phyloP scores from a whole-genome alignment of 805 yeast species.

The Saccharomyces jurei region DNA sequence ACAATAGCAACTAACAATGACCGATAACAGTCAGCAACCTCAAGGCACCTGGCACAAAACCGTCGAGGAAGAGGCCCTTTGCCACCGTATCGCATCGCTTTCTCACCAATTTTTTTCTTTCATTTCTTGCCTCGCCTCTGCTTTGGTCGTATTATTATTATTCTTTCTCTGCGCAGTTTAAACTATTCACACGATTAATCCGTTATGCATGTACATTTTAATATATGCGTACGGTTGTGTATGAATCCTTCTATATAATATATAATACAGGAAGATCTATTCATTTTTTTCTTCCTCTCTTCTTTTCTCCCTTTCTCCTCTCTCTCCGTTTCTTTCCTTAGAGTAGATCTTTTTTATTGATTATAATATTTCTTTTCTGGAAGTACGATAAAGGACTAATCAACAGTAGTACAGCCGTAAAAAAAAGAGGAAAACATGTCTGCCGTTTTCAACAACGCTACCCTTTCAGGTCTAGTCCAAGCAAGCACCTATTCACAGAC shows the following conservation, averaged over 20 bases:
- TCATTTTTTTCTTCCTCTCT: not conserved
- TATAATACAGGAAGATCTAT: not conserved
- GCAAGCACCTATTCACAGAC: slow-evolving; percentile 30
- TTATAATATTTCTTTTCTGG: not conserved
- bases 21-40: not conserved
- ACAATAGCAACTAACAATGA: not conserved
- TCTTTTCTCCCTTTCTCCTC: not conserved
- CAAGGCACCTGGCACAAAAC: not conserved
- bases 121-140: not conserved
- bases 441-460: slow-evolving; percentile 29
- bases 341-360: not conserved
- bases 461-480: slow-evolving; percentile 22
- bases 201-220: not conserved
- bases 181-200: not conserved
- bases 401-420: not conserved
- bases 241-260: not conserved
- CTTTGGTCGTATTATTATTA: slow-evolving; percentile 1
- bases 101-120: not conserved
- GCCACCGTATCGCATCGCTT: not conserved
- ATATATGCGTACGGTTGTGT: not conserved
- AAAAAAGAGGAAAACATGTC: slow-evolving; percentile 17
- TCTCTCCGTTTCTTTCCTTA: not conserved
- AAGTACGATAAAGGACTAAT: not conserved
- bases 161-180: slow-evolving; percentile 2
- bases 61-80: not conserved